phyloP scores from a whole-genome alignment of 1,284 basidiomycete genomes.

The Ustilago curta region DNA sequence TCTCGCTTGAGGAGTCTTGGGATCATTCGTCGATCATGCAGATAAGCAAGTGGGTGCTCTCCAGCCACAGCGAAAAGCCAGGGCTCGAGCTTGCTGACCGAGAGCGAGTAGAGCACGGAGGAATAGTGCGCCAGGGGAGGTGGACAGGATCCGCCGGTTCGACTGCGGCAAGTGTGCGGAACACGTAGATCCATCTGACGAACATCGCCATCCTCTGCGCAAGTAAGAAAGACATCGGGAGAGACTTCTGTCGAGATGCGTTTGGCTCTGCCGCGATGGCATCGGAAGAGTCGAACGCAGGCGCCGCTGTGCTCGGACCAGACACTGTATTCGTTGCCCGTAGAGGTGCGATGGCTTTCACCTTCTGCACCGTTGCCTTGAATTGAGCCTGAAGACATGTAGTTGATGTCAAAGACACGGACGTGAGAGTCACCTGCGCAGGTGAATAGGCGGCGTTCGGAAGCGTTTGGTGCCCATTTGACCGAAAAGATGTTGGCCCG shows the following conservation, averaged over 20 bases:
- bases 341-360: not conserved
- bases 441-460: conserved; percentile 73
- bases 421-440: conserved; percentile 84
- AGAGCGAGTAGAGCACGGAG: conserved; percentile 71
- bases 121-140: conserved; percentile 75
- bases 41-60: conserved; percentile 76
- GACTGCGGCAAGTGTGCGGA: conserved; percentile 73
- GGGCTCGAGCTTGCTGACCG: conserved; percentile 71
- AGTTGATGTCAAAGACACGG: conserved; percentile 80
- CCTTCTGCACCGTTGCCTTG: conserved; percentile 12
- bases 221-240: conserved; percentile 84
- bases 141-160: conserved; percentile 71
- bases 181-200: conserved; percentile 86
- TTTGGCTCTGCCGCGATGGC: conserved; percentile 73
- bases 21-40: conserved; percentile 86
- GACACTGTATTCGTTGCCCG: conserved; percentile 26
- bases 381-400: conserved; percentile 12
- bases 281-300: conserved; percentile 59
- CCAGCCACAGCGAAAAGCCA: conserved; percentile 73
- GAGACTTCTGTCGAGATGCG: conserved; percentile 84
- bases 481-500: conserved; percentile 87
- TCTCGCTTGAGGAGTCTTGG: conserved; percentile 77
- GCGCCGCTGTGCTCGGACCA: conserved; percentile 41
- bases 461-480: conserved; percentile 79
- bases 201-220: conserved; percentile 78